A percentile compares a stretch with the other conserved stretches of the same genome.
phyloP scores from a whole-genome alignment of 176 grass and related monocot genomes.

The Juncus inflexus region DNA sequence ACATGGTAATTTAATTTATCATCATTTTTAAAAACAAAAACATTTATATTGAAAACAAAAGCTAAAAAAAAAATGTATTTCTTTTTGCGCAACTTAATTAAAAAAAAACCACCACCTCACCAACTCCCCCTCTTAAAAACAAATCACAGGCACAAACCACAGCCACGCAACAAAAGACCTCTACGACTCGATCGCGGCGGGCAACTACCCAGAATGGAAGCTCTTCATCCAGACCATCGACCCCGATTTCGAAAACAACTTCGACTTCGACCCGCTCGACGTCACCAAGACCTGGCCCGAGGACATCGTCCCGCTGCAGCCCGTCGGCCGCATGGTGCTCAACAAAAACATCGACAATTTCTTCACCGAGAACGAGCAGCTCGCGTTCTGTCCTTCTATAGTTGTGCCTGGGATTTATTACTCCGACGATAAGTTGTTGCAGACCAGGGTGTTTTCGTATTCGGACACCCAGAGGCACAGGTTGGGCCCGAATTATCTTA shows the following conservation, averaged over 20 bases:
- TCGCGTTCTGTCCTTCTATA: slow-evolving; percentile 76
- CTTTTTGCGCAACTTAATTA: no score
- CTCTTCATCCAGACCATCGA: slow-evolving; percentile 82
- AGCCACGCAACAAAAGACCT: slow-evolving; percentile 97
- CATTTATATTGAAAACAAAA: no score
- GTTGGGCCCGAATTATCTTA: slow-evolving; percentile 81
- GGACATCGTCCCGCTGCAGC: slow-evolving; percentile 79
- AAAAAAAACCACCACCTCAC: no score
- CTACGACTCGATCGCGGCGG: slow-evolving; percentile 67
- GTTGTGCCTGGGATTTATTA: slow-evolving; percentile 89
- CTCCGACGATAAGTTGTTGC: slow-evolving; percentile 97
- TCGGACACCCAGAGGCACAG: slow-evolving; percentile 88
- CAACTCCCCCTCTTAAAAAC: no score
- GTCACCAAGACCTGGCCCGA: slow-evolving; percentile 99
- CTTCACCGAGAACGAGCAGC: slow-evolving; percentile 97
- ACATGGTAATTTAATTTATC: no score
- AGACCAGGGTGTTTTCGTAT: slow-evolving; percentile 98
- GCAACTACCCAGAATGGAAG: slow-evolving; percentile 91
- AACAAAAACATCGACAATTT: slow-evolving; percentile 98
- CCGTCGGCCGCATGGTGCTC: slow-evolving; percentile 75
- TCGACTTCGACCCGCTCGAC: slow-evolving; percentile 95
- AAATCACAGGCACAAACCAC: slow-evolving; percentile 53
- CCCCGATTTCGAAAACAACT: slow-evolving; percentile 54
- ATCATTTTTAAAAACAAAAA: no score
- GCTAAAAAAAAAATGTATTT: no score